Percentiles rank a stretch among this genome's conserved stretches.
phyloP scores from a whole-genome alignment of 441 rosid species.

The Viola pubescens region DNA sequence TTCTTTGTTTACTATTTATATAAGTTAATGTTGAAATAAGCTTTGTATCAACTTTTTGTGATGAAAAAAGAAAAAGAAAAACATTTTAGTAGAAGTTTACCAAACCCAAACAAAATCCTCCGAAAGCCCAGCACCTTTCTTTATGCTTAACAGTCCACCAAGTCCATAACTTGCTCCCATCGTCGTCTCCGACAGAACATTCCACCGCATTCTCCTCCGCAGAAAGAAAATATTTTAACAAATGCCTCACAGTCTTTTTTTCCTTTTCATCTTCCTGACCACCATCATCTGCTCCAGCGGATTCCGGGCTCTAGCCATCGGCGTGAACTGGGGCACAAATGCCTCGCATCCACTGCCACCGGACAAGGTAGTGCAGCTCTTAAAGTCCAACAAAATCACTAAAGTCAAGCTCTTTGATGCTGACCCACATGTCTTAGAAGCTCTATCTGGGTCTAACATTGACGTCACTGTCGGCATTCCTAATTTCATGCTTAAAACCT shows the following conservation, averaged over 20 bases:
- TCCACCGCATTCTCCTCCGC: too few species aligned
- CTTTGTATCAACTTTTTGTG: too few species aligned
- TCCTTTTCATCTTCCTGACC: slow-evolving; percentile 22
- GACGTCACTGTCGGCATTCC: slow-evolving; percentile 64
- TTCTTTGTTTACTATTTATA: too few species aligned
- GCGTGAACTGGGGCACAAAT: slow-evolving; percentile 75
- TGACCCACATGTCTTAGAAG: slow-evolving; percentile 56
- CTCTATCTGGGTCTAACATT: slow-evolving; percentile 69
- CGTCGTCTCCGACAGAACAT: too few species aligned
- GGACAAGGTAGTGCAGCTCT: slow-evolving; percentile 63
- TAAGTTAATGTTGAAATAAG: too few species aligned
- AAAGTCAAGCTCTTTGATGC: slow-evolving; percentile 76
- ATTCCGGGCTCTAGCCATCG: slow-evolving; percentile 29
- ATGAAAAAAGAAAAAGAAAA: too few species aligned
- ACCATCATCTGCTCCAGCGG: slow-evolving; percentile 17
- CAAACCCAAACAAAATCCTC: too few species aligned
- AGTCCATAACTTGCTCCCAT: too few species aligned
- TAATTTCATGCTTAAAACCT: slow-evolving; percentile 45
- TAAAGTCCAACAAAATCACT: slow-evolving; percentile 66
- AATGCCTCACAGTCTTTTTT: slow-evolving; percentile 16
- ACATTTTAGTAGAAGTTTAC: too few species aligned
- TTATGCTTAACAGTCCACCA: too few species aligned
- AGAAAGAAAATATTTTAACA: background rate
- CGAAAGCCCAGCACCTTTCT: too few species aligned
- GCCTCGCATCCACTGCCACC: slow-evolving; percentile 82